Percentiles rank a stretch among this genome's conserved stretches.
Evolutionary conservation across 305 asterid genomes (phyloP).

Genomic region (Andrographis paniculata): DNA sequence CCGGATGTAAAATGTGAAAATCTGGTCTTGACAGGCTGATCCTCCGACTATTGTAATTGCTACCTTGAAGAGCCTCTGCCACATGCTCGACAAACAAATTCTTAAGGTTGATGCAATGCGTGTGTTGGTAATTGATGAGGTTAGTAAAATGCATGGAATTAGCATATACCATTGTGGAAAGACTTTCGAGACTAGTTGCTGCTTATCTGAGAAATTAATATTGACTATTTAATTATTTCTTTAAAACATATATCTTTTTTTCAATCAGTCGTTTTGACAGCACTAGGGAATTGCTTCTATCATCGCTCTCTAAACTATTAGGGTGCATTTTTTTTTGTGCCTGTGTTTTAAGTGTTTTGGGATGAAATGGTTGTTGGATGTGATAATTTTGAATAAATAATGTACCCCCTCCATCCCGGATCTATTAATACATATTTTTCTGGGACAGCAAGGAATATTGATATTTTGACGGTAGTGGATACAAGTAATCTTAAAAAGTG

Average conservation of each 20-base stretch:
- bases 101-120: conserved; percentile 61
- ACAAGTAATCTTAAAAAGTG: too few relatives aligned
- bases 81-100: conserved; percentile 71
- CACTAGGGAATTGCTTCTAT: not conserved
- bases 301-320: not conserved
- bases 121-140: conserved; percentile 95
- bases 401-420: too few relatives aligned
- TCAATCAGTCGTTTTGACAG: not conserved
- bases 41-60: conserved; percentile 85
- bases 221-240: conserved; percentile 7
- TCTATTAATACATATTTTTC: too few relatives aligned
- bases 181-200: not conserved
- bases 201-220: not conserved
- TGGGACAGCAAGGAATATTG: too few relatives aligned
- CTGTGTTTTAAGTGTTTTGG: not conserved
- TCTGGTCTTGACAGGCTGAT: conserved; percentile 49
- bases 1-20: conserved; percentile 13
- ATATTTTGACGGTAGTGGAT: too few relatives aligned
- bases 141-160: conserved; percentile 17
- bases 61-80: conserved; percentile 77
- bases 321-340: not conserved
- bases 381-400: too few relatives aligned
- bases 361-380: too few relatives aligned
- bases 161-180: not conserved
- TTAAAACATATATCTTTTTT: too few relatives aligned